Percentiles rank a stretch among this genome's conserved stretches.
phyloP scores from a whole-genome alignment of 371 early-diverging fungal genomes.

The Thermomucor indicae-seudaticae region DNA sequence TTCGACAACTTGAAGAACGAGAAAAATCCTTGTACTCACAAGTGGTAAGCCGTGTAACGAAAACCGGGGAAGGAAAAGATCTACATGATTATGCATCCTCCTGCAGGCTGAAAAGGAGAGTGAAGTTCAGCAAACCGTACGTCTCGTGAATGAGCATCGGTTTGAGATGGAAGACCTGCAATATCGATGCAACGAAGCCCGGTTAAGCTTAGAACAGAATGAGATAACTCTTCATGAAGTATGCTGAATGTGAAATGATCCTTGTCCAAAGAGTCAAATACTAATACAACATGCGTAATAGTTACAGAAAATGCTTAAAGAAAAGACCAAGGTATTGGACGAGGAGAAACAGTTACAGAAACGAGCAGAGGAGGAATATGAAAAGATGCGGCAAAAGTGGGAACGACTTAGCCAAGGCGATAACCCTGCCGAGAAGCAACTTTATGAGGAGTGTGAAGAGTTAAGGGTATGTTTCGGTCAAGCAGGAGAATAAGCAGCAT shows the following conservation, averaged over 20 bases:
- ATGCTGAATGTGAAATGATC: neutral
- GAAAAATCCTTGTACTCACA: conserved; percentile 25
- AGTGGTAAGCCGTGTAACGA: conserved; percentile 20
- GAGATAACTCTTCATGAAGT: conserved; percentile 11
- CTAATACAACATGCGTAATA: conserved; percentile 8
- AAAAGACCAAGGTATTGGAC: conserved; percentile 54
- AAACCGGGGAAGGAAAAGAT: neutral
- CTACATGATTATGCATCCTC: neutral
- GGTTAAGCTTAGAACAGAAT: conserved; percentile 15
- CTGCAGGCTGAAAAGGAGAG: conserved; percentile 29
- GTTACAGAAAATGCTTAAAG: conserved; percentile 51
- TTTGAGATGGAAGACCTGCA: conserved; percentile 33
- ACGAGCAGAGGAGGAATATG: conserved; percentile 53
- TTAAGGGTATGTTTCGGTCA: conserved; percentile 25
- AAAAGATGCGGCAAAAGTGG: conserved; percentile 47
- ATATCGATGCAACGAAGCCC: conserved; percentile 29
- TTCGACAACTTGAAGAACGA: conserved; percentile 34
- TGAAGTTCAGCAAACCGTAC: conserved; percentile 40
- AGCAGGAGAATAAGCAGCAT: neutral
- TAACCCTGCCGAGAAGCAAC: conserved; percentile 28
- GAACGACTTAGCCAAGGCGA: conserved; percentile 30
- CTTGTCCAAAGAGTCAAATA: neutral
- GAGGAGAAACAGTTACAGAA: conserved; percentile 51
- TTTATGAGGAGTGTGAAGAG: conserved; percentile 36
- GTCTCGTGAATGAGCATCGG: conserved; percentile 48